Evolutionary conservation across 805 yeast genomes (phyloP), one percentile per base, ranked within the genome.

Genomic region (Candida chilensis): DNA sequence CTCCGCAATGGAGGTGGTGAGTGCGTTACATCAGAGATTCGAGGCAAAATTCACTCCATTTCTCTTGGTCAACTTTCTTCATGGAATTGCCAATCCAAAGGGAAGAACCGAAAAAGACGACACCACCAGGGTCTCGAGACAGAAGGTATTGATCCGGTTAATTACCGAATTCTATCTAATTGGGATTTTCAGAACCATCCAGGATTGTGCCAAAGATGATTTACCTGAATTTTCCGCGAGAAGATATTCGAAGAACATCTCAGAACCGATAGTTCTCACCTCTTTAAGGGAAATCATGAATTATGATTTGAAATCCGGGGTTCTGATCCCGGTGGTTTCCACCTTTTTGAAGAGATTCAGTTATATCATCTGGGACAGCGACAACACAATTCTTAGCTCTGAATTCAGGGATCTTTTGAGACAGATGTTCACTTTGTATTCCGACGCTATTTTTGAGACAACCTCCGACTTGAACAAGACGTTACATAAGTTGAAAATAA

Each of bases 21-120:
- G 85, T 24, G 78, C 76, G 0, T 53, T 87, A 13, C 95, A 86
- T 53, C 95, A 82, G 50, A 60, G 96, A 32, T 86, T 87, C 45
- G 44, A 58, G 2, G 31, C 38, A 0, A 39, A 50, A 3, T 80
- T 83, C 48, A 69, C 88, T 0, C 69, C 73, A 1, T 45, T 37
- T 8, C 44, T 76, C 20, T 51, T 70, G 34, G 49, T 59, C 5
- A 51, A 60, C 39, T 60, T 71, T 33, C 51, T 65, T 3, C 48
- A 54, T 15, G 57, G 57, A n/a, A 48, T 74, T 16, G 47, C 57
- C 5, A 54, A 45, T 24, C 67, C 64, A 5, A 40, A 42, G 14
- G 55, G 51, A 17, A 45, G 48, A 10, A 41, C 48, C 4, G 54
- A 57, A n/a, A 72, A 67, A 29, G 79, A 70, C 16, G 70, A 64